Evolutionary conservation across 192 early-diverging fungal genomes (phyloP), one percentile per base, ranked within the genome.

Genomic region (Entomortierella chlamydospora): DNA sequence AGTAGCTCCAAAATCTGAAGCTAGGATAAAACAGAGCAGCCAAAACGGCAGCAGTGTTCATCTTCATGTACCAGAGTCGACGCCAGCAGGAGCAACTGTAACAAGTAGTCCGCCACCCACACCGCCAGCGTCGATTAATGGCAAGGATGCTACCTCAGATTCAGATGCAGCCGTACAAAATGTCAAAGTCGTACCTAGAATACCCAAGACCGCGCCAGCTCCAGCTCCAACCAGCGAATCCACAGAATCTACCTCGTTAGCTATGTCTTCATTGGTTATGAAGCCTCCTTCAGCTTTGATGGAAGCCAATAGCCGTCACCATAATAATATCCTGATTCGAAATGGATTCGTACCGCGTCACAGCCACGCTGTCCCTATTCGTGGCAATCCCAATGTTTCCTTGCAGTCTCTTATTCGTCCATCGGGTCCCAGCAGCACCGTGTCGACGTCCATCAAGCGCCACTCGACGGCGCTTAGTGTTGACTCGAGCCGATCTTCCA

Each of bases 311-410:
- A 57, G 30, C 1, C 67, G 76, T 33, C 67, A 68, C 13, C 76
- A 70, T 26, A 79, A 68, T 28, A 39, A 55, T 0, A 29, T 79
- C 13, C 31, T 79, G 22, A 50, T 47, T 11, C 73, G 73, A 1
- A 43, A 53, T 15, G 23, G 47, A 1, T 79, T 79, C 59, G 62
- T 62, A 1, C 76, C 76, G 22, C 76, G 76, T 23, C 63, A 79
- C 28, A 79, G 76, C 33, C 45, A 69, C n/a, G 68, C 31, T 2
- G 43, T 70, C 1, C 76, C 76, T 6, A 79, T 79, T 22, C 61
- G 76, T 8, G 68, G 76, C 17, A 79, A 79, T 23, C 76, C 76
- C 17, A 79, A 79, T 49, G 67, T 79, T 12, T 79, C 76, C 3
- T 49, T 70, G n/a, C 67, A 69, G 28, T 68, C 62, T 20, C 30